Conservation (phyloP, 2,329 filamentous ascomycete species). For the Dactylellina cionopaga region DNA sequence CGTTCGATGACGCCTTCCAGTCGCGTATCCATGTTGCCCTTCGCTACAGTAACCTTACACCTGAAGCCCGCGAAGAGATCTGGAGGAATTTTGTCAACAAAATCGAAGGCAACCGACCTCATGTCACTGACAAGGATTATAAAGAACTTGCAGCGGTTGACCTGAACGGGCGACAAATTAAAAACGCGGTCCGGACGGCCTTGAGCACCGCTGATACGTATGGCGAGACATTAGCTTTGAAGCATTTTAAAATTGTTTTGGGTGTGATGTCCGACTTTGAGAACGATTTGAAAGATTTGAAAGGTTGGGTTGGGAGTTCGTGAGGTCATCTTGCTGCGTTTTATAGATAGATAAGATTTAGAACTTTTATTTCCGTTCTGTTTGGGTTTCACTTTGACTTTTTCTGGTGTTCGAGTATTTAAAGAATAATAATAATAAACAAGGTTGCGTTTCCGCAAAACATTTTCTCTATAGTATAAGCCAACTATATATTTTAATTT, state of each 20-base stretch:
- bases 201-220: conserved; percentile 55
- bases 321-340: too few relatives aligned
- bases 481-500: too few relatives aligned
- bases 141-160: conserved; percentile 45
- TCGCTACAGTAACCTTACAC: conserved; percentile 78
- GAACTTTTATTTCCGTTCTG: too few relatives aligned
- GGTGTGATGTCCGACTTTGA: conserved; percentile 54
- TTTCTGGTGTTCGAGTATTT: too few relatives aligned
- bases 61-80: conserved; percentile 78
- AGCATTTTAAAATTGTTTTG: conserved; percentile 56
- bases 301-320: neutral
- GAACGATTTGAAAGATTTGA: neutral
- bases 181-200: conserved; percentile 59
- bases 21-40: conserved; percentile 83
- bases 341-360: too few relatives aligned
- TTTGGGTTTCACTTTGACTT: too few relatives aligned
- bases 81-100: conserved; percentile 84
- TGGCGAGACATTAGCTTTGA: conserved; percentile 50
- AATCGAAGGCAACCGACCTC: too few relatives aligned
- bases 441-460: too few relatives aligned
- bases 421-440: too few relatives aligned
- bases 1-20: conserved; percentile 91
- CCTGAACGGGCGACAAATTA: conserved; percentile 60
- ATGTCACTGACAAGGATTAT: conserved; percentile 32
- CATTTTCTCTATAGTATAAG: too few relatives aligned